These are phyloP conservation scores for Dendrobium catenatum DNA, from an alignment of 106 monocot genomes.

Conservation along the genomic window DNA sequence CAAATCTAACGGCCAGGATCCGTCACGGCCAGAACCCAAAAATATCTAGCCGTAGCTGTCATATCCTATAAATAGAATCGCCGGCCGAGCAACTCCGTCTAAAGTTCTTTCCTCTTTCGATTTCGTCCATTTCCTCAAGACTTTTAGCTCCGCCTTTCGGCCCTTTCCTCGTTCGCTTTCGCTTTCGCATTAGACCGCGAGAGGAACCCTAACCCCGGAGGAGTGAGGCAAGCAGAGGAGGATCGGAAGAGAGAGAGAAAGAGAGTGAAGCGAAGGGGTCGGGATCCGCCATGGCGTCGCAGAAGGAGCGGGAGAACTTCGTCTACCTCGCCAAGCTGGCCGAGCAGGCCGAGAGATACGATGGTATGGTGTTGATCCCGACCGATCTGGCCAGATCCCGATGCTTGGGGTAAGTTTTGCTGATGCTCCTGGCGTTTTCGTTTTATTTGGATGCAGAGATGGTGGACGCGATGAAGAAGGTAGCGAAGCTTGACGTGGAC, in stretches of 20 bases:
- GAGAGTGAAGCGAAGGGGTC: neutral
- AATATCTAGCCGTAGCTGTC: no score
- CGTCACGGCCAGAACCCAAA: no score
- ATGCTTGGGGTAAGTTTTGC: neutral
- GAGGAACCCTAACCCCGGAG: neutral
- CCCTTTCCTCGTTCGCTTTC: neutral
- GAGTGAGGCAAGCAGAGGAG: neutral
- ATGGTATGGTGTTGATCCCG: slow-evolving; percentile 26
- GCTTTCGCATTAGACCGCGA: neutral
- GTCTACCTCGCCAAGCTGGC: slow-evolving; percentile 8
- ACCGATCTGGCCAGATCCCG: slow-evolving; percentile 9
- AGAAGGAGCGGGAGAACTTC: neutral
- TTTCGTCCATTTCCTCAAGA: no score
- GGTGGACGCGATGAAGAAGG: slow-evolving; percentile 81
- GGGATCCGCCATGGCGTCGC: slow-evolving; percentile 1
- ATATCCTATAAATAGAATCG: no score
- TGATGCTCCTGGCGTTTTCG: neutral
- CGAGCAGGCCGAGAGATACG: slow-evolving; percentile 29
- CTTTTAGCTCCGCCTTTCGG: no score
- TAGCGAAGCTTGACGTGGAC: slow-evolving; percentile 59
- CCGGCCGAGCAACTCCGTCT: no score
- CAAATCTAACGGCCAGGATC: no score
- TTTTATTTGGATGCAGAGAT: slow-evolving; percentile 38
- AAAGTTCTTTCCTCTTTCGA: no score
- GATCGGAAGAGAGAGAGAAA: neutral